These are phyloP conservation scores for Bipolaris gigantea DNA, from an alignment of 2,329 filamentous ascomycete species.

Conservation along the genomic window DNA sequence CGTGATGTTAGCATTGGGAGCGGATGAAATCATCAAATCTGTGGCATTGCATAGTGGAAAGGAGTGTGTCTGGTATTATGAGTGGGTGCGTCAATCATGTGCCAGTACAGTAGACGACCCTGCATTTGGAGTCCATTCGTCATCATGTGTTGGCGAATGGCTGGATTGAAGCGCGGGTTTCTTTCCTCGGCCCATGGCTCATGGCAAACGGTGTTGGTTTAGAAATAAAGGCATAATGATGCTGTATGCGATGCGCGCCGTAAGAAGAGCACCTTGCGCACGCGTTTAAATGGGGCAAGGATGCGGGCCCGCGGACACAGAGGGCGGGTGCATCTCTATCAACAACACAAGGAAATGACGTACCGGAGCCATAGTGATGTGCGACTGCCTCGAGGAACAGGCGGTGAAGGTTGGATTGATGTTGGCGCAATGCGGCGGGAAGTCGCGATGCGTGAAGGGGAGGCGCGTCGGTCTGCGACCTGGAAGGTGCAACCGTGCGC, in stretches of 20 bases:
- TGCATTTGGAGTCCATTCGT: background rate
- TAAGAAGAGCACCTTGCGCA: conserved; percentile 11
- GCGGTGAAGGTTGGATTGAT: conserved; percentile 23
- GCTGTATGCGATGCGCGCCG: conserved; percentile 5
- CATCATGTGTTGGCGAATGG: background rate
- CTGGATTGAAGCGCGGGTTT: background rate
- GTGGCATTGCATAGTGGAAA: background rate
- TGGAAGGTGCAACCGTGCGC: conserved; percentile 30
- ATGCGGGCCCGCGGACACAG: conserved; percentile 1
- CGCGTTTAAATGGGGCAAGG: conserved; percentile 1
- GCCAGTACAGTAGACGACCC: background rate
- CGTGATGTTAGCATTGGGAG: conserved; percentile 23
- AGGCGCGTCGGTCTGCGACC: conserved; percentile 36
- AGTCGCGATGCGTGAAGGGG: conserved; percentile 38
- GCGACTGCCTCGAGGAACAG: conserved; percentile 23
- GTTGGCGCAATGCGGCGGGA: conserved; percentile 29
- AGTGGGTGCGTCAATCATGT: background rate
- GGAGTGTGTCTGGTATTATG: background rate
- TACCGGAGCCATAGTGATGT: conserved; percentile 40
- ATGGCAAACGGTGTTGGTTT: background rate
- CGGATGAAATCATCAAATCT: background rate
- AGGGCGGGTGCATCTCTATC: background rate
- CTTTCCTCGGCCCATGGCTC: background rate
- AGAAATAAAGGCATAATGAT: background rate
- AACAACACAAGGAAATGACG: conserved; percentile 16